These are phyloP conservation scores for Penicillium desertorum DNA, from an alignment of 495 filamentous ascomycete species.

Conservation along the genomic window DNA sequence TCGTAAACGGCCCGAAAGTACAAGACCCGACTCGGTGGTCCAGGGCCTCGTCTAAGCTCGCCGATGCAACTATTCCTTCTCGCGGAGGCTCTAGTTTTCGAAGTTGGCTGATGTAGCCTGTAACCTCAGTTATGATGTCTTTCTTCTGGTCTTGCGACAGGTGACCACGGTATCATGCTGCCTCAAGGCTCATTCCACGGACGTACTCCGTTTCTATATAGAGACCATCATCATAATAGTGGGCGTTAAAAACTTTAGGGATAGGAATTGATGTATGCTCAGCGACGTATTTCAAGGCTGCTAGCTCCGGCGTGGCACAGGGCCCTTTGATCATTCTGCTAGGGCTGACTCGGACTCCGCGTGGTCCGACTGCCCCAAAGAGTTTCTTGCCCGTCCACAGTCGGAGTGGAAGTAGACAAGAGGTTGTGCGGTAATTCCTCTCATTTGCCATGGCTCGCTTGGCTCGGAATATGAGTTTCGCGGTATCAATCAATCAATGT, in stretches of 20 bases:
- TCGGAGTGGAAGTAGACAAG: background rate
- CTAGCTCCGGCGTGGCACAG: background rate
- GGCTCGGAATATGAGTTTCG: background rate
- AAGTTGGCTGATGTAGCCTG: conserved; percentile 13
- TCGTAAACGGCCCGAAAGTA: conserved; percentile 16
- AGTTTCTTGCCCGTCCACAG: conserved; percentile 7
- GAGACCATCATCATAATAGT: conserved; percentile 3
- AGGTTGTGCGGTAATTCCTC: background rate
- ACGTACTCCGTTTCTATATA: conserved; percentile 15
- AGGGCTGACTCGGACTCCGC: conserved; percentile 11
- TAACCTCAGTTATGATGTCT: conserved; percentile 13
- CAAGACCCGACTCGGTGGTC: conserved; percentile 13
- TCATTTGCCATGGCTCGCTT: background rate
- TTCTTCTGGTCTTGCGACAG: conserved; percentile 17
- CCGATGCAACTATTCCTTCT: conserved; percentile 15
- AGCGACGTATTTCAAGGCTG: conserved; percentile 4
- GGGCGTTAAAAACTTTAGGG: background rate
- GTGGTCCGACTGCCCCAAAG: conserved; percentile 3
- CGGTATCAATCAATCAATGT: background rate
- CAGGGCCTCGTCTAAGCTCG: conserved; percentile 3
- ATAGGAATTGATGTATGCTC: conserved; percentile 4
- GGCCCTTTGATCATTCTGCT: conserved; percentile 16
- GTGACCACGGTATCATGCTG: conserved; percentile 8
- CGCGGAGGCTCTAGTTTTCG: conserved; percentile 13
- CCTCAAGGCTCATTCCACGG: conserved; percentile 7